Evolutionary conservation across 768 basidiomycete genomes (phyloP).

Genomic region (Termitomyces sp.): DNA sequence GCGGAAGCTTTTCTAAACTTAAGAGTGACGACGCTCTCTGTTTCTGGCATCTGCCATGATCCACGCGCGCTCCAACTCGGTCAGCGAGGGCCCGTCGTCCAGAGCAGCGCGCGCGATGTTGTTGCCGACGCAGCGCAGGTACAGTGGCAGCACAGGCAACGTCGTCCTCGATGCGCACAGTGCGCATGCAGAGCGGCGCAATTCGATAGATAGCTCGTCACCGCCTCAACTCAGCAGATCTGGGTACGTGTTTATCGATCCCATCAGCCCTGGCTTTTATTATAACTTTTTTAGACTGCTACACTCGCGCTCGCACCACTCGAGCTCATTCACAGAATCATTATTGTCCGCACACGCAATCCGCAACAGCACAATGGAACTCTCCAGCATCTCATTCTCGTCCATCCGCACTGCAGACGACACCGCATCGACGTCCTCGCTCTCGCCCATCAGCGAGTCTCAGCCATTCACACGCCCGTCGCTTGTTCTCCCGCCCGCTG

Average conservation of each 20-base stretch:
- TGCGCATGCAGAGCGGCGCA: not conserved
- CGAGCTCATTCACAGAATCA: not conserved
- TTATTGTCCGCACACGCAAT: not conserved
- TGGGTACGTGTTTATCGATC: conserved; percentile 41
- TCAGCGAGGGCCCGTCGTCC: no score
- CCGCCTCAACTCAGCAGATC: conserved; percentile 46
- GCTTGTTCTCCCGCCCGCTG: no score
- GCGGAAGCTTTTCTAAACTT: not conserved
- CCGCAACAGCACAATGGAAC: not conserved
- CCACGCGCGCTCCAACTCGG: no score
- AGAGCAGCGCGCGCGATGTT: no score
- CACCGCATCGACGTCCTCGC: no score
- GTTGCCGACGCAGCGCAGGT: not conserved
- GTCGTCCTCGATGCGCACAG: no score
- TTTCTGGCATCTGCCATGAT: no score
- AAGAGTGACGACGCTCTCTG: no score
- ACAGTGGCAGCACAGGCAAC: no score
- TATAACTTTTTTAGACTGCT: not conserved
- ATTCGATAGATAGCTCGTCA: not conserved
- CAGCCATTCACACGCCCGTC: not conserved
- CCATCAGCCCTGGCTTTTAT: no score
- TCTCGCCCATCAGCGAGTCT: not conserved
- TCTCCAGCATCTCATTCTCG: not conserved
- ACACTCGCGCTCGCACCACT: not conserved
- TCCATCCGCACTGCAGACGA: no score